phyloP scores from a whole-genome alignment of 768 basidiomycete genomes.

The Lactarius akahatsu region DNA sequence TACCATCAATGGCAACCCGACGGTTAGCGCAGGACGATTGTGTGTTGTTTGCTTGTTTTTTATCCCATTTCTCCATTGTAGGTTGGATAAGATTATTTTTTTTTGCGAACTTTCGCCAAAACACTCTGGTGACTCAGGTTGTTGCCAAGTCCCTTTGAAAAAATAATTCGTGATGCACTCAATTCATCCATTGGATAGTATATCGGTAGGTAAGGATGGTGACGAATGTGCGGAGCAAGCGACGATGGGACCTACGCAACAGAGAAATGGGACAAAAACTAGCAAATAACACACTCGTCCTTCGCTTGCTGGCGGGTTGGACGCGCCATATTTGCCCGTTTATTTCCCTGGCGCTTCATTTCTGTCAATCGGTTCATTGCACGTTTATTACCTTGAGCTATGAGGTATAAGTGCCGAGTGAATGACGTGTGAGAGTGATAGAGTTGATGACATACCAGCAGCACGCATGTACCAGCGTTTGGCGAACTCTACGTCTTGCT shows the following conservation, averaged over 20 bases:
- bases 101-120: too few relatives aligned
- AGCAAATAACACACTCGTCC: constrained; percentile 85
- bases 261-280: constrained; percentile 5
- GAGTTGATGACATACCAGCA: constrained; percentile 60
- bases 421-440: constrained; percentile 5
- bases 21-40: constrained; percentile 90
- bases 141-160: too few relatives aligned
- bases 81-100: too few relatives aligned
- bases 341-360: constrained; percentile 87
- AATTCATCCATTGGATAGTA: not conserved
- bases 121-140: too few relatives aligned
- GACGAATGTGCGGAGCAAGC: not conserved
- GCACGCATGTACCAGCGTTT: constrained; percentile 99
- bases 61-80: too few relatives aligned
- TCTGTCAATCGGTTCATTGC: constrained; percentile 96
- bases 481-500: constrained; percentile 92
- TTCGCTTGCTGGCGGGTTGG: constrained; percentile 93
- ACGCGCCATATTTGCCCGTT: constrained; percentile 70
- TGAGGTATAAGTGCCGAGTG: not conserved
- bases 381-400: constrained; percentile 97
- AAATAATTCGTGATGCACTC: too few relatives aligned
- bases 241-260: not conserved
- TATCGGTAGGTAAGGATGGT: constrained; percentile 1
- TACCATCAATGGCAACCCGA: constrained; percentile 49
- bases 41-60: constrained; percentile 44